Evolutionary conservation across 495 filamentous ascomycete genomes (phyloP), one percentile per base, ranked within the genome.

Genomic region (Penicillium mononematosum): DNA sequence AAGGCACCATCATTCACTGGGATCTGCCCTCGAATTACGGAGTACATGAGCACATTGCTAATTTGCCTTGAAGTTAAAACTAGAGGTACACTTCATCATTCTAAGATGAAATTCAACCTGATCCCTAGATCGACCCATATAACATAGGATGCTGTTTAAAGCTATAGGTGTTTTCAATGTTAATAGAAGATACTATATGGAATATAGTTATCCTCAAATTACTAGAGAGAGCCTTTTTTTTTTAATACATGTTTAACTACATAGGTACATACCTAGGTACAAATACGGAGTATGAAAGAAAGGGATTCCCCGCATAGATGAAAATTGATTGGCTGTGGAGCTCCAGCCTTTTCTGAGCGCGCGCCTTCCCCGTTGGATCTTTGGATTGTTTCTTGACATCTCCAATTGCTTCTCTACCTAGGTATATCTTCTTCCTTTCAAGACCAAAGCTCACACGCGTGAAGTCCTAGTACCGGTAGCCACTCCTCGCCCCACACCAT

Each of bases 271-370:
- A n/a, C n/a, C n/a, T n/a, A n/a, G n/a, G n/a, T n/a, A n/a, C n/a
- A n/a, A n/a, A n/a, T n/a, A n/a, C n/a, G n/a, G n/a, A n/a, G n/a
- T 24, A 24, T 4, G 22, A 6, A 25, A 25, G 24, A 6, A 25
- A 5, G 3, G 1, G 42, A 12, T 19, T 46, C 43, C 52, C 52
- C 51, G 51, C 51, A 54, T 34, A 24, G 12, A 14, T 19, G 16
- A 29, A 27, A 29, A 27, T 34, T 63, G 61, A 55, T 63, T 62
- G 42, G 53, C 49, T 11, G 44, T 52, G 41, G 52, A 56, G 52
- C 53, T 55, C 22, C 53, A 27, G 36, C 52, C 24, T 59, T 63
- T 55, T 59, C n/a, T 38, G 42, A 49, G 31, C 55, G 42, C 53
- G 31, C 55, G 45, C 44, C 14, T 39, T 31, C 45, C 49, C 47